Base-by-base conservation (phyloP, 179 eudicot genomes). In the Dionaea muscipula region DNA sequence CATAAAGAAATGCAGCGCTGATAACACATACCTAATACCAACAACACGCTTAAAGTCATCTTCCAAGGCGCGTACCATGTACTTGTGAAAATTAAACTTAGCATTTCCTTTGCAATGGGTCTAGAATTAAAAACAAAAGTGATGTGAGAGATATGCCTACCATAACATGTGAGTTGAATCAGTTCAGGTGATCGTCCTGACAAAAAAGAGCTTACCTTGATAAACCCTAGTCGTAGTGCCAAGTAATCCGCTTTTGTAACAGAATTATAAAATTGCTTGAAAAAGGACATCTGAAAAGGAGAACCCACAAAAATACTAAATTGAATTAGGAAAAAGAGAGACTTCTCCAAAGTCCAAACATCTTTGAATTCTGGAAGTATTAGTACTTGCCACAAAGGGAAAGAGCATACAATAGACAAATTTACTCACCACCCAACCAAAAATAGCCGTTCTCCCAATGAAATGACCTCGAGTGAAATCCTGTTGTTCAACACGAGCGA, bases 61-160 rank as follows among this genome's bases (percentile, higher is more conserved):
- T 73, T 91, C 98, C 63, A 91, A 60, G 35, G 94, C 98, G 25
- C 95, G 88, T 20, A 86, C 76, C 97, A 90, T 90, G 73, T 86
- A 90, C 77, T 80, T 84, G 80, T 91, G 95, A 56, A 91, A 90
- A 68, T 91, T 80, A 43, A 91, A 91, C 74, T 80, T 84, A 13
- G 64, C 84, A 63, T 74, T 91, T 60, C 71, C 74, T 63, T 53
- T 74, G 86, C 91, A 84, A 77, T 87, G 98, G 27, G 81, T 78
- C 98, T 90, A 62, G 28, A 64, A 22, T 22, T 47, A 8, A 47
- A 47, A 10, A 19, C 0, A 47, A 6, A 47, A 0, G 7, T 17
- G 3, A 17, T 23, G 24, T 18, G 8, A 35, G 16, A 22, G 1
- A 48, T 23, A 26, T 9, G 0, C 0, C 3, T 12, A 23, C 31